Conservation (phyloP, 306 rosid species). For the Sicyos baderoa region DNA sequence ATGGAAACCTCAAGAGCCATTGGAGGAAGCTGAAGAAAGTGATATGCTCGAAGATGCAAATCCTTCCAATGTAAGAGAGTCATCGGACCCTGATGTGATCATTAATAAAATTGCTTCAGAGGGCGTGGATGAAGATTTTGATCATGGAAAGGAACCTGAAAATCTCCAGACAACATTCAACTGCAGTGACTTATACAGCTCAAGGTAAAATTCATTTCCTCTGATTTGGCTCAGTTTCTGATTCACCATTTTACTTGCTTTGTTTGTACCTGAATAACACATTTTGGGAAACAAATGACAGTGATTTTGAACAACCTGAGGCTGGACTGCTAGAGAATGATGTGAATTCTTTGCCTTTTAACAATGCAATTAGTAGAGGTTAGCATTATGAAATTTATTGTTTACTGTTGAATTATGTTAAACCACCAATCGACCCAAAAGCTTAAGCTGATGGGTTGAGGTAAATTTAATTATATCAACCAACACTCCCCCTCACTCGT, state of each 20-base stretch:
- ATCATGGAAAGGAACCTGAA: constrained; percentile 27
- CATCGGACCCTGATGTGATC: constrained; percentile 26
- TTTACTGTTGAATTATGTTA: neutral
- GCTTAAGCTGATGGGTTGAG: too few species aligned
- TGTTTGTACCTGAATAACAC: neutral
- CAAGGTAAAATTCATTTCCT: constrained; percentile 38
- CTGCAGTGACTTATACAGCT: constrained; percentile 28
- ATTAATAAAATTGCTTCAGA: constrained; percentile 27
- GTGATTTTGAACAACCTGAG: constrained; percentile 38
- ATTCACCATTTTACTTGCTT: neutral
- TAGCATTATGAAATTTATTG: constrained; percentile 21
- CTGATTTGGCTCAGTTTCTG: neutral
- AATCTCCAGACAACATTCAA: constrained; percentile 23
- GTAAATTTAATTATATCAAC: too few species aligned
- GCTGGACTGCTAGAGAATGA: constrained; percentile 30
- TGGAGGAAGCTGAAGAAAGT: constrained; percentile 29
- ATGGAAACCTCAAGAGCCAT: constrained; percentile 32
- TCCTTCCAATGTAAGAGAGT: constrained; percentile 25
- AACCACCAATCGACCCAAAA: too few species aligned
- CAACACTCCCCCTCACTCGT: too few species aligned
- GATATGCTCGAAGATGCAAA: constrained; percentile 22
- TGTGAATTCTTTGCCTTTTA: constrained; percentile 28
- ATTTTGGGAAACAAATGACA: constrained; percentile 25
- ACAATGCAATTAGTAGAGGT: constrained; percentile 40
- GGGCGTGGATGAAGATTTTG: constrained; percentile 27